Evolutionary conservation across 2,329 filamentous ascomycete genomes (phyloP).

Genomic region (Aspergillus fumigatiaffinis): DNA sequence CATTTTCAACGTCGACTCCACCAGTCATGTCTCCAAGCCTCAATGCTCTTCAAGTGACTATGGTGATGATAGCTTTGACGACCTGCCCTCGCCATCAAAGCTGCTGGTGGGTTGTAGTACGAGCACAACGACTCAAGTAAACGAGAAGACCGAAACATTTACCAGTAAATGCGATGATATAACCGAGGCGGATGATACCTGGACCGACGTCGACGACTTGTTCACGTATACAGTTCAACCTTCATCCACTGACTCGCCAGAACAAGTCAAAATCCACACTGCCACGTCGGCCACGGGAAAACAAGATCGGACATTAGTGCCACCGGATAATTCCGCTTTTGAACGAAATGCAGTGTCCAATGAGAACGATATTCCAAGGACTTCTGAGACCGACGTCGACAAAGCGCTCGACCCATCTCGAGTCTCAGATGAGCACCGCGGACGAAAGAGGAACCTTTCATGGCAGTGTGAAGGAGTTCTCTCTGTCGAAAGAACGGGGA

Average conservation of each 20-base stretch:
- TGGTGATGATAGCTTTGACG: slow-evolving; percentile 28
- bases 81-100: slow-evolving; percentile 36
- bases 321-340: not conserved
- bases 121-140: not conserved
- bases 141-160: not conserved
- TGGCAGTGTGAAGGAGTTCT: not conserved
- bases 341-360: not conserved
- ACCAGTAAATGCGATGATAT: not conserved
- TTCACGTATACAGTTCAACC: slow-evolving; percentile 2
- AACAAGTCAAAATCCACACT: slow-evolving; percentile 20
- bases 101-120: slow-evolving; percentile 18
- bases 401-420: not conserved
- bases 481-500: not conserved
- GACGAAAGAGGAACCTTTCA: not conserved
- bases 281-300: slow-evolving; percentile 14
- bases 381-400: not conserved
- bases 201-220: slow-evolving; percentile 20
- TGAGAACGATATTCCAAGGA: not conserved
- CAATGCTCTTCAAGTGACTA: slow-evolving; percentile 31
- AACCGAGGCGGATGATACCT: slow-evolving; percentile 20
- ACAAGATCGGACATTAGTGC: not conserved
- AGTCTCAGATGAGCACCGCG: not conserved
- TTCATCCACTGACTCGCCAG: slow-evolving; percentile 12
- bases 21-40: slow-evolving; percentile 11
- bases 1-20: not conserved